These are phyloP conservation scores for Parastagonospora nodorum DNA, from an alignment of 2,329 filamentous ascomycete species.

Conservation along the genomic window DNA sequence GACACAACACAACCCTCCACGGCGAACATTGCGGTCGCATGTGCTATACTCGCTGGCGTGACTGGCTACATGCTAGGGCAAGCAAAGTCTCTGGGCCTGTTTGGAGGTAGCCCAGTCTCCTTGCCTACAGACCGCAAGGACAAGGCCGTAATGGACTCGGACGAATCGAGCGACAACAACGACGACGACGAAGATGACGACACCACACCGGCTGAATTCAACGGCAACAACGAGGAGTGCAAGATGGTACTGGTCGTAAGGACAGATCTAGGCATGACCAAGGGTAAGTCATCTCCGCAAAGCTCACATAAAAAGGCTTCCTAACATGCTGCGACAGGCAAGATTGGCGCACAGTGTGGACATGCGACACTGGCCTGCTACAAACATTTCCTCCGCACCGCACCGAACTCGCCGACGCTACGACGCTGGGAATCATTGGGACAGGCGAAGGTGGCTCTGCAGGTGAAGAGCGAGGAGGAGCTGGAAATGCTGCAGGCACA, in stretches of 20 bases:
- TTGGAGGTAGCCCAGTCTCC: constrained; percentile 58
- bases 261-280: constrained; percentile 96
- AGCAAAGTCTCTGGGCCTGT: constrained; percentile 72
- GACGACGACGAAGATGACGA: constrained; percentile 36
- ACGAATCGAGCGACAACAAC: constrained; percentile 34
- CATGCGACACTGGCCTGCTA: constrained; percentile 98
- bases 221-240: constrained; percentile 73
- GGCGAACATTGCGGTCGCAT: constrained; percentile 69
- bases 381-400: constrained; percentile 71
- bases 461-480: constrained; percentile 83
- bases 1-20: constrained; percentile 57
- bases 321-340: constrained; percentile 63
- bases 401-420: constrained; percentile 67
- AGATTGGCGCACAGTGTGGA: constrained; percentile 93
- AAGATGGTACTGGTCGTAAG: constrained; percentile 92
- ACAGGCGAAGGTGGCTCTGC: constrained; percentile 92
- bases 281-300: constrained; percentile 62
- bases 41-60: constrained; percentile 73
- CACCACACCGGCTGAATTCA: constrained; percentile 51
- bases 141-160: constrained; percentile 24
- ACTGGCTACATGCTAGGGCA: constrained; percentile 75
- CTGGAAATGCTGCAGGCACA: constrained; percentile 76
- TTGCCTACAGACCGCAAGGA: constrained; percentile 16
- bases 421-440: constrained; percentile 83
- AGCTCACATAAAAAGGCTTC: not conserved